phyloP scores from a whole-genome alignment of 345 rosid genomes.

The Kernera saxatilis region DNA sequence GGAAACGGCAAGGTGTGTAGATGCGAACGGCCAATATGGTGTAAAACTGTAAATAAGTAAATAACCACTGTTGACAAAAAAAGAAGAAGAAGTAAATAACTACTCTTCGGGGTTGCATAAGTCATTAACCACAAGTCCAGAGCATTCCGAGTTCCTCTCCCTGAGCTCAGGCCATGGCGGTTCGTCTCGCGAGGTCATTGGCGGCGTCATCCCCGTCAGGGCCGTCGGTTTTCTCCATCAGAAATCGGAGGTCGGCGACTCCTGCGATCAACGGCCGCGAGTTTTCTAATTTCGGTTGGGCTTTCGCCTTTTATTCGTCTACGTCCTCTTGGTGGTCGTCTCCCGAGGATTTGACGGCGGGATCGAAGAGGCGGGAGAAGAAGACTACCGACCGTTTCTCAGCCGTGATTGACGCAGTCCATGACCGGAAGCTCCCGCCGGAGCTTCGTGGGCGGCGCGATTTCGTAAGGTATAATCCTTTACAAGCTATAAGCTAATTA shows the following conservation, averaged over 20 bases:
- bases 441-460: slow-evolving; percentile 85
- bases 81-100: no score
- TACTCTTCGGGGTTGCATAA: background rate
- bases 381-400: slow-evolving; percentile 61
- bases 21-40: background rate
- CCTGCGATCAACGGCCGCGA: slow-evolving; percentile 5
- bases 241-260: slow-evolving; percentile 3
- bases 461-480: slow-evolving; percentile 45
- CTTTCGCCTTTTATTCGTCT: slow-evolving; percentile 37
- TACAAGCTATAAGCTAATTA: background rate
- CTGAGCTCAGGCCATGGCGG: slow-evolving; percentile 31
- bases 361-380: slow-evolving; percentile 40
- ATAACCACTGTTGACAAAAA: no score
- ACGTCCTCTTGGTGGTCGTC: slow-evolving; percentile 30
- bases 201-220: slow-evolving; percentile 16
- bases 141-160: background rate
- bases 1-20: background rate
- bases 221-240: background rate
- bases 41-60: background rate
- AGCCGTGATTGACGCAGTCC: slow-evolving; percentile 58
- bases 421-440: slow-evolving; percentile 84
- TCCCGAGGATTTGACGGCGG: slow-evolving; percentile 25
- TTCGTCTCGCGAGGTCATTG: slow-evolving; percentile 33
- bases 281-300: slow-evolving; percentile 23
- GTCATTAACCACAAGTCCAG: background rate